Evolutionary conservation across 441 rosid species (phyloP).

Genomic region (Gossypium gossypioides): DNA sequence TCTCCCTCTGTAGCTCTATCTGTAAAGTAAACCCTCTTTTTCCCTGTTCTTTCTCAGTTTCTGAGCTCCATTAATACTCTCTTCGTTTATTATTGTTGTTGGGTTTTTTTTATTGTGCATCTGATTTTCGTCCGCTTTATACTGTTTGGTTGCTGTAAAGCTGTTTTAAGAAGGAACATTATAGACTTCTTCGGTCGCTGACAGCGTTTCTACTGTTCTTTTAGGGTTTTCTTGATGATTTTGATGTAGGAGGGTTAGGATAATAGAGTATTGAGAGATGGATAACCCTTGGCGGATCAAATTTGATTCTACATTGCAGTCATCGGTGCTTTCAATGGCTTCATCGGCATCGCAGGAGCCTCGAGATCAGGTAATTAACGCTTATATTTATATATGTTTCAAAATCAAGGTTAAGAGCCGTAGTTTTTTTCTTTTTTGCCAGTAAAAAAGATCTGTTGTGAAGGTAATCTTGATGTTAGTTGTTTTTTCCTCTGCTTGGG

Average conservation of each 20-base stretch:
- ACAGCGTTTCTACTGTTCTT: background rate
- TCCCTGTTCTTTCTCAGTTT: conserved; percentile 8
- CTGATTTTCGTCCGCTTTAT: background rate
- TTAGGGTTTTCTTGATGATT: conserved; percentile 6
- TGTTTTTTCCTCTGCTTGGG: background rate
- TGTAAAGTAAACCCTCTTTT: conserved; percentile 12
- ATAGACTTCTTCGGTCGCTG: background rate
- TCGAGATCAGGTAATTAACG: conserved; percentile 26
- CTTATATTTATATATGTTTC: background rate
- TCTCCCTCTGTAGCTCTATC: background rate
- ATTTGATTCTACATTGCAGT: conserved; percentile 26
- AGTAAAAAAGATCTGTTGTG: background rate
- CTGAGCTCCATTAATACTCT: conserved; percentile 5
- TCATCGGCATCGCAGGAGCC: conserved; percentile 27
- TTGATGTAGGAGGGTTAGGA: conserved; percentile 23
- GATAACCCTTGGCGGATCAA: conserved; percentile 34
- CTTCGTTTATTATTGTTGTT: background rate
- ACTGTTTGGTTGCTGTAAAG: background rate
- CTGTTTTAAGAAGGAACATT: background rate
- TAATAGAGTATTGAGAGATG: conserved; percentile 18
- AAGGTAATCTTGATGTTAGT: background rate
- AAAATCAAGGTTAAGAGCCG: background rate
- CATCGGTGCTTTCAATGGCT: conserved; percentile 19
- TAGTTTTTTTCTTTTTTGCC: background rate
- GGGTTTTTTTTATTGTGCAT: background rate